Evolutionary conservation across 2,329 filamentous ascomycete species (phyloP).

Genomic region (Zasmidium angulare): DNA sequence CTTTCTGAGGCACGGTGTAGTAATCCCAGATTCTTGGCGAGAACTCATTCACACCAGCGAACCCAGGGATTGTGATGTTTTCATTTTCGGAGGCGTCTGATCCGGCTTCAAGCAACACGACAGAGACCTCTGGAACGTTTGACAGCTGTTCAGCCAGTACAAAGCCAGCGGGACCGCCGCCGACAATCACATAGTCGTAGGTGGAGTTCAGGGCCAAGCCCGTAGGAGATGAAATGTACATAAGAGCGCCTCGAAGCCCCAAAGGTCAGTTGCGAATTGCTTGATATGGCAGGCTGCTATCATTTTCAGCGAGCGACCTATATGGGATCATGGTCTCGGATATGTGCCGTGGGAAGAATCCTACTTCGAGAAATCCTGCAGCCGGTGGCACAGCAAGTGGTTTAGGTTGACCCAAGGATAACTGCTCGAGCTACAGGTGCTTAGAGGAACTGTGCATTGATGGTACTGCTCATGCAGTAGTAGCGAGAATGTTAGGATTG

Average conservation of each 20-base stretch:
- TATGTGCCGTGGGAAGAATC: no score
- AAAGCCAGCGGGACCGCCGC: conserved; percentile 17
- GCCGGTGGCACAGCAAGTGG: no score
- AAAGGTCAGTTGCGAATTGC: no score
- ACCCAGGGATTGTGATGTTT: conserved; percentile 28
- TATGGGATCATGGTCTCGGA: no score
- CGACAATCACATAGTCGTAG: conserved; percentile 18
- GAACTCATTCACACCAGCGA: conserved; percentile 13
- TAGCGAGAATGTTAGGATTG: no score
- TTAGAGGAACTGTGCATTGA: no score
- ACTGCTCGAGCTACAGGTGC: no score
- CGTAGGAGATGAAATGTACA: neutral
- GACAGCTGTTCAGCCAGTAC: conserved; percentile 14
- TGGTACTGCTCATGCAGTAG: no score
- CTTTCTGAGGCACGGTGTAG: conserved; percentile 6
- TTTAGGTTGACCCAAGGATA: no score
- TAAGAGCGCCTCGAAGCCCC: neutral
- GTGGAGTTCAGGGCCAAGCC: neutral
- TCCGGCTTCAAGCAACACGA: conserved; percentile 25
- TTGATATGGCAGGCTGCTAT: no score
- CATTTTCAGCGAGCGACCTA: no score
- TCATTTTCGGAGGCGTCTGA: conserved; percentile 2
- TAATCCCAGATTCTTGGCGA: conserved; percentile 10
- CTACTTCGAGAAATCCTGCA: no score
- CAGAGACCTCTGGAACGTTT: conserved; percentile 12